Base-by-base conservation (phyloP, 257 asterid genomes). In the Primulina eburnea region DNA sequence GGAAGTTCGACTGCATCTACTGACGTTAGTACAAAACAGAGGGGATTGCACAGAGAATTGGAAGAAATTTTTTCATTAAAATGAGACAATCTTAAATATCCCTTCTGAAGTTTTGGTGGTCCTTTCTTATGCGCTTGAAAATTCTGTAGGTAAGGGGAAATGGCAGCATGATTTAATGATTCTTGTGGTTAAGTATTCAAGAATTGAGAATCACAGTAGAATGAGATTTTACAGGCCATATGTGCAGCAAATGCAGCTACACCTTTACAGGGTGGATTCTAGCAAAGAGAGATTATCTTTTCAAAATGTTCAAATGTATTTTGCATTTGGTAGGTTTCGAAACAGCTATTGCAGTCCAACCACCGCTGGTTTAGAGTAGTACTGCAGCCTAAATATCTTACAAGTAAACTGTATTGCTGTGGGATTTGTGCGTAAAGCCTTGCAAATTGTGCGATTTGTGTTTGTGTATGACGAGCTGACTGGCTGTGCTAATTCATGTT, bases 61-160 rank as follows among this genome's bases (percentile, higher is more conserved):
- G 97, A 92, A 79, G 90, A 92, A 38, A 92, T 90, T 71, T 92
- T 92, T 81, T 89, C 96, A 73, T 84, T 93, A 66, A 90, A 82
- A 68, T 84, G 83, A 85, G 70, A 57, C 71, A 3, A 16, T 35
- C 57, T 3, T 5, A 14, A 20, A 8, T 2, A 20, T 57, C 20
- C 56, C 56, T 47, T 47, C 8, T 24, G 1, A 16, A 16, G 20
- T 14, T 47, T 16, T 16, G 56, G 20, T 16, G 20, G 20, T 47
- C 56, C 26, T 24, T 24, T 24, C 20, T 14, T 47, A 47, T 16
- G 56, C 16, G 20, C 56, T 47, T 47, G 38, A 4, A 43, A 40
- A 53, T 62, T 53, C 53, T 24, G 2, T 5, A 16, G 7, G 20
- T 47, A 47, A 47, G 56, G 8, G 20, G 56, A 47, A 47, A 16